Base-by-base conservation (phyloP, 169 alveolate genomes). In the Plasmodium fragile region DNA sequence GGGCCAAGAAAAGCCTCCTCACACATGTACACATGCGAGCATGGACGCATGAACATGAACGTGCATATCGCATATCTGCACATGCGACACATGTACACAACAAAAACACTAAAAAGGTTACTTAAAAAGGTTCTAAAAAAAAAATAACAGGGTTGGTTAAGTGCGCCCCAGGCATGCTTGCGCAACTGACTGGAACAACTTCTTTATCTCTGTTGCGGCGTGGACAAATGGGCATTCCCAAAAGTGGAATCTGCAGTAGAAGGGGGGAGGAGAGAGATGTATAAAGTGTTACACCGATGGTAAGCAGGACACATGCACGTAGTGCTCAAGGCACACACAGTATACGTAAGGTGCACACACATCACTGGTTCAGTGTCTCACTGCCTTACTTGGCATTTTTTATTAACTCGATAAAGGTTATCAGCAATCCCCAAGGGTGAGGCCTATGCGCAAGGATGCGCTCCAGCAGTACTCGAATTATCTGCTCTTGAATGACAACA, bases 381-480 rank as follows among this genome's bases (percentile, higher is more conserved):
- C 10, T 6, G 2, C 59, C 92, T 85, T 97, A 97, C 94, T 95
- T 97, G 34, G 97, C 96, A 93, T 95, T 97, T 95, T 97, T 97
- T 34, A 97, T 92, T 22, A 98, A 92, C 92, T 97, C 98, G 70
- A 97, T 94, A 82, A 97, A 97, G 1, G 98, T 97, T 49, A 96
- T 95, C 83, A 96, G 73, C 83, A 99, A 92, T 36, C 99, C 99
- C 99, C 99, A 99, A 36, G 99, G 99, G 82, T 98, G 98, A 28
- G 99, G 99, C 30, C 98, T 96, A 89, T 98, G 97, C 10, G 96
- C 97, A 73, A 97, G 93, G 55, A 98, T 79, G 89, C 99, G 96
- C 95, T 98, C 99, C 55, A 98, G 92, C 11, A 98, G 92, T 73
- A 98, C 95, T 84, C 97, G 95, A 28, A 98, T 95, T 69, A 99